Conservation (phyloP, 257 asterid genomes). For the Capsicum chinense region DNA sequence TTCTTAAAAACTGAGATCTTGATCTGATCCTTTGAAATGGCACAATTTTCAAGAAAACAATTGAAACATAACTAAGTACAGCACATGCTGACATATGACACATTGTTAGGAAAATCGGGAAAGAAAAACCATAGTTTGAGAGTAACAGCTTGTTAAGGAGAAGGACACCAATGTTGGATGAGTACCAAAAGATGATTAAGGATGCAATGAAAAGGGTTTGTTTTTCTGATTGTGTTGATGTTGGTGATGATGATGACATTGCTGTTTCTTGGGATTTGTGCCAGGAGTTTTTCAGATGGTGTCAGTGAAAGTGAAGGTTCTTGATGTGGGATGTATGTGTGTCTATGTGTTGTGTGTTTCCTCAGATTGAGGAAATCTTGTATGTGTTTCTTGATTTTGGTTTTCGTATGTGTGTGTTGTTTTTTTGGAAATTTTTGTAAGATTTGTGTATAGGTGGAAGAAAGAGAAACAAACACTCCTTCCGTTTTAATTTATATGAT, state of each 20-base stretch:
- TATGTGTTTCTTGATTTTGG: not conserved
- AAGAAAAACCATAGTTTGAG: constrained; percentile 45
- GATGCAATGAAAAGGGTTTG: constrained; percentile 23
- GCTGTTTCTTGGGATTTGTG: not conserved
- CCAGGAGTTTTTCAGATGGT: not conserved
- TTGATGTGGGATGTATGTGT: constrained; percentile 3
- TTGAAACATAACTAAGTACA: constrained; percentile 43
- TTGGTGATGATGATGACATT: not conserved
- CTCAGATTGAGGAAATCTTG: not conserved
- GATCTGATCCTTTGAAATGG: constrained; percentile 46
- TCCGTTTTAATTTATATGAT: no score
- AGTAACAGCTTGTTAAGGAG: constrained; percentile 45
- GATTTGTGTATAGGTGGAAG: not conserved
- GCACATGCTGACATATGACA: constrained; percentile 52
- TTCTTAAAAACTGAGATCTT: constrained; percentile 43
- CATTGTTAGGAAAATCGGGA: constrained; percentile 48
- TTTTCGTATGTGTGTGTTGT: not conserved
- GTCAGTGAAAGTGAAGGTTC: not conserved
- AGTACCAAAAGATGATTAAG: constrained; percentile 35
- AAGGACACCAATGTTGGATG: constrained; percentile 48
- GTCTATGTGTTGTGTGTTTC: not conserved
- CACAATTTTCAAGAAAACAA: constrained; percentile 44
- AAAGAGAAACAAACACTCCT: not conserved
- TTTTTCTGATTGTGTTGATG: constrained; percentile 26
- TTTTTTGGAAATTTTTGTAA: not conserved